Conservation (phyloP, 139 green algal genomes). For the Ulvella scutata region DNA sequence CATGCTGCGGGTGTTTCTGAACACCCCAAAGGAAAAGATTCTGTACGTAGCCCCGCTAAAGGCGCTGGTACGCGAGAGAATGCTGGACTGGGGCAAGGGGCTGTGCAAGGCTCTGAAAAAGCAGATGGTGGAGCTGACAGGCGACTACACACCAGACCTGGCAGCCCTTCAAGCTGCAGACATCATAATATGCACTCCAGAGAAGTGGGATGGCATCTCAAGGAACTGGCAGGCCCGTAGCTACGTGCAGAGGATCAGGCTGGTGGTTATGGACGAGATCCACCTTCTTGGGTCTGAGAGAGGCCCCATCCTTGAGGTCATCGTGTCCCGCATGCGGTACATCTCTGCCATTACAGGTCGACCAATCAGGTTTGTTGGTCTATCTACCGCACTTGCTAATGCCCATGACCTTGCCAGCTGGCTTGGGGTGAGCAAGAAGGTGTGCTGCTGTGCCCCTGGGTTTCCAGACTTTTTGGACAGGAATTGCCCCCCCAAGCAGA, state of each 20-base stretch:
- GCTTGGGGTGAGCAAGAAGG: conserved; percentile 58
- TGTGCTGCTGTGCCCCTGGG: not conserved
- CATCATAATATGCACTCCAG: conserved; percentile 89
- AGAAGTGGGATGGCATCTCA: conserved; percentile 96
- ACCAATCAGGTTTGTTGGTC: conserved; percentile 76
- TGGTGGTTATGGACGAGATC: conserved; percentile 98
- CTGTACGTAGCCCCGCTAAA: conserved; percentile 97
- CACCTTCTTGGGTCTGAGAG: conserved; percentile 89
- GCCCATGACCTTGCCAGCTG: conserved; percentile 86
- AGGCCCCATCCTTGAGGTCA: conserved; percentile 91
- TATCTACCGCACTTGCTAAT: conserved; percentile 91
- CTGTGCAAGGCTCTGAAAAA: conserved; percentile 63
- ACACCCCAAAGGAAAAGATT: conserved; percentile 54
- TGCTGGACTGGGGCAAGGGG: conserved; percentile 77
- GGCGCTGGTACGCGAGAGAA: conserved; percentile 86
- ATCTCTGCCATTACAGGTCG: conserved; percentile 45
- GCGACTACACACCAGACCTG: conserved; percentile 81
- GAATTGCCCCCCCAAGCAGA: not conserved
- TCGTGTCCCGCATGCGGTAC: conserved; percentile 80
- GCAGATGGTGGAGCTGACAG: conserved; percentile 80
- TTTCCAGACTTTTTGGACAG: not conserved
- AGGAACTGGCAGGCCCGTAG: conserved; percentile 69
- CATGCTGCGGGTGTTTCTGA: conserved; percentile 71
- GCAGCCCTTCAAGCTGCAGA: conserved; percentile 63
- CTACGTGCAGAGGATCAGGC: conserved; percentile 62